Conservation (phyloP, 345 rosid species). For the Eucalyptus shirleyi region DNA sequence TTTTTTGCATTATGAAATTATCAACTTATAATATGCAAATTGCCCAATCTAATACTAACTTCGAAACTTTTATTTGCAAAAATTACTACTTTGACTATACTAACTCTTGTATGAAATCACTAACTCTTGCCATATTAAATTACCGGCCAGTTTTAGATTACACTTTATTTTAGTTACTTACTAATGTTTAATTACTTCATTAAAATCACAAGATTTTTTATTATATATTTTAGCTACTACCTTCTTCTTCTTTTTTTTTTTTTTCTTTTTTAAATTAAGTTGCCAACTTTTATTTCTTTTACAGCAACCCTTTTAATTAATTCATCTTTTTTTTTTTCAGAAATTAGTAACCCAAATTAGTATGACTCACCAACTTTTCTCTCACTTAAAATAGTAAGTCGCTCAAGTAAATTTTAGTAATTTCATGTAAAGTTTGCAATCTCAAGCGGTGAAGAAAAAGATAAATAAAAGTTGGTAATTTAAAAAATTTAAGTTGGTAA, state of each 20-base stretch:
- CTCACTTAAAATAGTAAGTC: neutral
- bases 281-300: too few relatives aligned
- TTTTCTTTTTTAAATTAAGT: too few relatives aligned
- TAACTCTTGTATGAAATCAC: neutral
- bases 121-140: neutral
- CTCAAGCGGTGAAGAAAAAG: neutral
- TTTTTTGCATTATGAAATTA: neutral
- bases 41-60: neutral
- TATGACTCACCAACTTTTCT: neutral
- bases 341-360: neutral
- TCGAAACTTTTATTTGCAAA: neutral
- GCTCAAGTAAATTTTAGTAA: neutral
- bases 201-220: neutral
- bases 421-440: neutral
- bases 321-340: neutral
- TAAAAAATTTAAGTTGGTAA: neutral
- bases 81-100: neutral
- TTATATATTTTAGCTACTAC: neutral
- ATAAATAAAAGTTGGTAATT: neutral
- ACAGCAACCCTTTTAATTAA: neutral
- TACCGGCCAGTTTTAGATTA: neutral
- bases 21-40: neutral
- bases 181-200: too few relatives aligned
- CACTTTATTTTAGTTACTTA: neutral
- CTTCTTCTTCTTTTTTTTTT: too few relatives aligned